These are phyloP conservation scores for Botrytis tulipae DNA, from an alignment of 2,329 filamentous ascomycete genomes.

Conservation along the genomic window DNA sequence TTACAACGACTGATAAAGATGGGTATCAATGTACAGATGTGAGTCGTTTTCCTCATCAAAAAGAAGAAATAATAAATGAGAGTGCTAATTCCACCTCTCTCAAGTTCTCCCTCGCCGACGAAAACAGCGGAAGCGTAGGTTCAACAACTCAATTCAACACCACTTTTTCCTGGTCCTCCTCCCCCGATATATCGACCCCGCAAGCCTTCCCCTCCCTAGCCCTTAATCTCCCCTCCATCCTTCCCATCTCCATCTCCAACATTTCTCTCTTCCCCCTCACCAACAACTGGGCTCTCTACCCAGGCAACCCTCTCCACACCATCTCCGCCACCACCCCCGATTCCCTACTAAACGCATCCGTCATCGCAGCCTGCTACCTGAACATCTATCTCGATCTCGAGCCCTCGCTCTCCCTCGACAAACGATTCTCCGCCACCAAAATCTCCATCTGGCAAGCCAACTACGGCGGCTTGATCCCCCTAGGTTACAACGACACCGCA, in stretches of 20 bases:
- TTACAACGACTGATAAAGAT: neutral
- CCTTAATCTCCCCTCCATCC: constrained; percentile 3
- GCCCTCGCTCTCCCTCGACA: neutral
- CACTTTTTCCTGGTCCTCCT: neutral
- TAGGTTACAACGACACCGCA: neutral
- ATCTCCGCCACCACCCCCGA: neutral
- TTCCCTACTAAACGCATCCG: neutral
- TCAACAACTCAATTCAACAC: neutral
- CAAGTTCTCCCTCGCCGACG: constrained; percentile 8
- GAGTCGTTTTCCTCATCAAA: neutral
- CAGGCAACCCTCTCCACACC: neutral
- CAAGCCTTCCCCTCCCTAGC: neutral
- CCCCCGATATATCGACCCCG: neutral
- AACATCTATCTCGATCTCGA: constrained; percentile 12
- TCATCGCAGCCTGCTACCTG: neutral
- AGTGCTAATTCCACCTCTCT: neutral
- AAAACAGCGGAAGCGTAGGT: neutral
- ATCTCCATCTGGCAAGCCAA: constrained; percentile 9
- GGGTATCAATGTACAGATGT: constrained; percentile 12
- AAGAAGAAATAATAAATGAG: neutral
- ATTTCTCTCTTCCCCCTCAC: neutral
- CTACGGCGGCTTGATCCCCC: neutral
- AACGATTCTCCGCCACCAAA: neutral
- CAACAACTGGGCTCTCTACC: neutral
- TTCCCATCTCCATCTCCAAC: neutral